Evolutionary conservation across 179 eudicot species (phyloP).

Genomic region (Silene noctiflora): DNA sequence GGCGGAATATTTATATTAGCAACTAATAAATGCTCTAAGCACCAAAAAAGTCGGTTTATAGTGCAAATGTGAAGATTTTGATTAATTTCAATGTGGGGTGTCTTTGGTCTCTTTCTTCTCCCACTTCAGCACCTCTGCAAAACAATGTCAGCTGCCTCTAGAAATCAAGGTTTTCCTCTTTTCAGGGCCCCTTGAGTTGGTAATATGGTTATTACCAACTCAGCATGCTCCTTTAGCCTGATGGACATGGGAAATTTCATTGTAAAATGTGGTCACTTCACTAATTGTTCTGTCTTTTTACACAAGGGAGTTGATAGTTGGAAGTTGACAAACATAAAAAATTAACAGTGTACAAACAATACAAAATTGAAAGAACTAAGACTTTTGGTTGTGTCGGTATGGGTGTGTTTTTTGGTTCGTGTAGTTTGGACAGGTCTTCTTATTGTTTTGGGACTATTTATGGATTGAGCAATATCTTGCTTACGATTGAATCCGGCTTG

Average conservation of each 20-base stretch:
- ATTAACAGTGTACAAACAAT: neutral
- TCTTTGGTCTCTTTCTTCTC: neutral
- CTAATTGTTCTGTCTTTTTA: neutral
- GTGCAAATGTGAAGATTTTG: neutral
- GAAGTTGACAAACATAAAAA: conserved; percentile 7
- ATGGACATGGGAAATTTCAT: neutral
- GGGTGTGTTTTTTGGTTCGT: neutral
- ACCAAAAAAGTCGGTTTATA: neutral
- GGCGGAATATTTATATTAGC: neutral
- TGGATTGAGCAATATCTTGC: neutral
- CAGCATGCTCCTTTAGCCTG: neutral
- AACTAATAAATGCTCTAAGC: neutral
- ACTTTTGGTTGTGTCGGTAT: neutral
- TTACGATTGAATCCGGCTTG: neutral
- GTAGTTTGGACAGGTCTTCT: neutral
- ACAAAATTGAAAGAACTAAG: conserved; percentile 2
- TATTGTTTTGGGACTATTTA: neutral
- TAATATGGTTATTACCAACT: neutral
- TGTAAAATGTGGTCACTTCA: neutral
- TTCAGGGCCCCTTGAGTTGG: neutral
- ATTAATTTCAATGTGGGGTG: neutral
- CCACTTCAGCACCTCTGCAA: neutral
- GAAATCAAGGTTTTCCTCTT: neutral
- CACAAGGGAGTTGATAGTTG: neutral
- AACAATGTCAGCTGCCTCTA: neutral